Evolutionary conservation across 768 basidiomycete species (phyloP).

Genomic region (Gymnopilus junonius): DNA sequence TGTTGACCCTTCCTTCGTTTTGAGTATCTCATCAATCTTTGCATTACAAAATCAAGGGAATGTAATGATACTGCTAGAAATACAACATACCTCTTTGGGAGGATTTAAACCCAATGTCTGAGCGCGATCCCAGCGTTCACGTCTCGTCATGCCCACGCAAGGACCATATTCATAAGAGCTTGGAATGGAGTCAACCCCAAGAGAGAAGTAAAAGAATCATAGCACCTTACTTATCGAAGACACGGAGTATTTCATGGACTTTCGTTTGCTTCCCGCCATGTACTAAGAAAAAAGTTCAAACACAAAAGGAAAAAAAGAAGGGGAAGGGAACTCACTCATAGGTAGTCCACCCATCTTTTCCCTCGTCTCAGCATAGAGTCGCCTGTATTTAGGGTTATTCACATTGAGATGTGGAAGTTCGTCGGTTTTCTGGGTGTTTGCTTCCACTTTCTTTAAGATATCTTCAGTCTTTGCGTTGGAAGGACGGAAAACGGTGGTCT

Average conservation of each 20-base stretch:
- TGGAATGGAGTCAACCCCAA: conserved; percentile 5
- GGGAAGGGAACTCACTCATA: conserved; percentile 56
- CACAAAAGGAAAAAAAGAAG: not conserved
- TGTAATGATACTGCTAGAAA: not conserved
- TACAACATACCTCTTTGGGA: conserved; percentile 32
- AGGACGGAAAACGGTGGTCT: conserved; percentile 8
- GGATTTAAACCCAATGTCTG: conserved; percentile 77
- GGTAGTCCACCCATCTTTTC: conserved; percentile 57
- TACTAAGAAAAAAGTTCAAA: conserved; percentile 44
- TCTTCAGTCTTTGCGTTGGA: conserved; percentile 16
- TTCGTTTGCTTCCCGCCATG: conserved; percentile 64
- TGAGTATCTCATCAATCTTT: conserved; percentile 80
- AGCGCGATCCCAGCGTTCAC: conserved; percentile 90
- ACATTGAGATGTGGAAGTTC: conserved; percentile 46
- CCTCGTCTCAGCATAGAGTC: conserved; percentile 50
- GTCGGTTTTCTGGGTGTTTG: conserved; percentile 17
- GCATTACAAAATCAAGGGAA: not conserved
- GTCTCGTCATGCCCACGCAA: conserved; percentile 75
- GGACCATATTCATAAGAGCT: conserved; percentile 85
- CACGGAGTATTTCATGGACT: conserved; percentile 73
- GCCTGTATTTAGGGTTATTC: conserved; percentile 56
- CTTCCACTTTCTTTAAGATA: conserved; percentile 19
- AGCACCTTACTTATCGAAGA: conserved; percentile 72
- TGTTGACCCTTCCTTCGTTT: conserved; percentile 65
- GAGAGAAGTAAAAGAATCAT: not conserved